Evolutionary conservation across 495 filamentous ascomycete species (phyloP), one percentile per base, ranked within the genome.

Genomic region (Margaritispora aquatica): DNA sequence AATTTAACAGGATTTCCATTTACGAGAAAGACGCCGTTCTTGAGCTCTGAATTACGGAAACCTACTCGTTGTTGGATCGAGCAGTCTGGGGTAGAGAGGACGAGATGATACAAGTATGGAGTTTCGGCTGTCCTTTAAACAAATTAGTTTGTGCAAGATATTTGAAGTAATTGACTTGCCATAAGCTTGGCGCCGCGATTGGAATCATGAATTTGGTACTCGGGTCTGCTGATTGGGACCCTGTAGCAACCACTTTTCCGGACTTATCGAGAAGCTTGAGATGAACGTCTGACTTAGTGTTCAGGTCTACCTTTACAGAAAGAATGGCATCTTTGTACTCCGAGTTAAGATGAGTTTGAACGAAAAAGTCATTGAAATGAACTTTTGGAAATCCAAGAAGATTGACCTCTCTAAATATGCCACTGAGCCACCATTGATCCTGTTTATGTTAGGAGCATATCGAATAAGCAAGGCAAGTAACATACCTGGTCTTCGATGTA

Each of bases 61-160:
- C 85, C 85, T 19, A 88, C 73, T 24, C 74, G 73, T 58, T 88
- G 83, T 20, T 58, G 41, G 5, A 77, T 67, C 0, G 60, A 48
- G 36, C 79, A 78, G 19, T 72, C 62, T n/a, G 71, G 59, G 22
- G 75, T 69, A 1, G 61, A 62, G 24, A 83, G 68, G 1, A 75
- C 41, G 8, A 84, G 57, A 9, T 74, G 74, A 63, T 84, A 89
- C 1, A 89, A 73, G 59, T 84, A 76, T 0, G 87, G 87, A 0
- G 78, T 82, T 69, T 89, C 87, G 4, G 87, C 86, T 1, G 85
- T 87, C 87, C 87, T n/a, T n/a, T n/a, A n/a, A n/a, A n/a, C n/a
- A n/a, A n/a, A 90, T 69, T 85, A 84, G 20, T 74, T 26, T 19
- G 65, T 59, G 17, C 57, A 53, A 22, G 38, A 31, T n/a, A n/a